Conservation (phyloP, 1,284 basidiomycete genomes). For the Cryptococcus floricola region DNA sequence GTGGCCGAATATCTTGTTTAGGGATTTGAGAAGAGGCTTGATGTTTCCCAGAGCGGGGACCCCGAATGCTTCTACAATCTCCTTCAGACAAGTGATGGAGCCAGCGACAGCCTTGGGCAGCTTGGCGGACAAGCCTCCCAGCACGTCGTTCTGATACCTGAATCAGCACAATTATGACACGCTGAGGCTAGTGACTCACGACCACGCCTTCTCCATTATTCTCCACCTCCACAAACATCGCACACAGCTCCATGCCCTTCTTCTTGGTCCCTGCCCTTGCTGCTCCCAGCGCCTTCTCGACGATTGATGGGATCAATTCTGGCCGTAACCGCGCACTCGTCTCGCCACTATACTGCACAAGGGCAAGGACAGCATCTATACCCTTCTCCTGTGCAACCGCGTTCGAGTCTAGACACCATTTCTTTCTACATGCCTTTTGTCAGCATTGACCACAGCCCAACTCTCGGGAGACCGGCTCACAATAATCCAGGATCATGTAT, state of each 20-base stretch:
- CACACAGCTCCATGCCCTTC: slow-evolving; percentile 77
- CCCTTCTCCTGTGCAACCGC: slow-evolving; percentile 98
- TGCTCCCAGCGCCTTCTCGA: slow-evolving; percentile 94
- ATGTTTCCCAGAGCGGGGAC: slow-evolving; percentile 70
- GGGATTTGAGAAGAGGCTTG: slow-evolving; percentile 70
- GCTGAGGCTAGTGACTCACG: slow-evolving; percentile 56
- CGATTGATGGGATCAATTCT: slow-evolving; percentile 77
- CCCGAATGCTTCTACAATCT: slow-evolving; percentile 73
- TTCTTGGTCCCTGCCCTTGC: slow-evolving; percentile 86
- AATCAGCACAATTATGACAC: not conserved
- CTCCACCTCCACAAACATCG: slow-evolving; percentile 92
- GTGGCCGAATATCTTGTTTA: slow-evolving; percentile 93
- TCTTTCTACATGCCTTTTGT: slow-evolving; percentile 58
- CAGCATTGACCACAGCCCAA: not conserved
- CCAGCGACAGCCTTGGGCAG: slow-evolving; percentile 93
- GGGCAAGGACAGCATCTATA: slow-evolving; percentile 74
- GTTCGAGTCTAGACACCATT: slow-evolving; percentile 84
- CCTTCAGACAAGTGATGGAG: slow-evolving; percentile 72
- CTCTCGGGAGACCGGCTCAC: slow-evolving; percentile 18
- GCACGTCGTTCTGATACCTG: slow-evolving; percentile 63
- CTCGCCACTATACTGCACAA: slow-evolving; percentile 90
- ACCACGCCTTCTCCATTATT: slow-evolving; percentile 82
- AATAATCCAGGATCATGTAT: slow-evolving; percentile 53
- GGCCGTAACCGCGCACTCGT: slow-evolving; percentile 70
- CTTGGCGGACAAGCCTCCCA: slow-evolving; percentile 82